A percentile compares a stretch with the other conserved stretches of the same genome.
phyloP scores from a whole-genome alignment of 2,329 filamentous ascomycete genomes.

The Catunica adiposa region DNA sequence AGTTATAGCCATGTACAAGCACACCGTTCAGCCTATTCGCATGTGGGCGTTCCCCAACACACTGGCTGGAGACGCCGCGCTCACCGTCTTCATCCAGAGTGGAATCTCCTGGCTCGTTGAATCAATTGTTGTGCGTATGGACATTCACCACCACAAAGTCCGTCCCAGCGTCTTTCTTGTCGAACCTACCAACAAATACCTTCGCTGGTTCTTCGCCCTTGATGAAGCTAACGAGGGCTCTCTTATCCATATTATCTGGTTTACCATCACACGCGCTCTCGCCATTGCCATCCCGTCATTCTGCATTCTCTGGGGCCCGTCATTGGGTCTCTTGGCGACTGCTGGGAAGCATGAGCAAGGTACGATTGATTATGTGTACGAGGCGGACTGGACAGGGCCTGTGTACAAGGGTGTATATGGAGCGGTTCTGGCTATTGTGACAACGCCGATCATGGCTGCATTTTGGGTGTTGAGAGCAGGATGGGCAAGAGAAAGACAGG shows the following conservation, averaged over 20 bases:
- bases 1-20: conserved; percentile 30
- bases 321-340: conserved; percentile 27
- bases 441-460: conserved; percentile 30
- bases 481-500: conserved; percentile 2
- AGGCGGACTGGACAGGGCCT: conserved; percentile 28
- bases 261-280: conserved; percentile 26
- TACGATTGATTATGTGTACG: conserved; percentile 29
- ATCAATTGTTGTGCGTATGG: conserved; percentile 29
- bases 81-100: conserved; percentile 35
- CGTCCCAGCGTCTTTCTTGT: conserved; percentile 29
- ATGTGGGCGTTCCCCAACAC: conserved; percentile 36
- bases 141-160: conserved; percentile 29
- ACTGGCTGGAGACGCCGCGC: conserved; percentile 31
- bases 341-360: conserved; percentile 20
- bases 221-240: conserved; percentile 19
- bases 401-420: conserved; percentile 35
- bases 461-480: conserved; percentile 36
- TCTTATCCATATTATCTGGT: conserved; percentile 23
- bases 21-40: conserved; percentile 24
- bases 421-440: conserved; percentile 28
- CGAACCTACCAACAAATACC: conserved; percentile 21
- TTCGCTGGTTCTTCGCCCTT: conserved; percentile 30
- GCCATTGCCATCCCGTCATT: conserved; percentile 24
- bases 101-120: conserved; percentile 36
- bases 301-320: conserved; percentile 27